Percentiles rank a stretch among this genome's conserved stretches.
Evolutionary conservation across 352 stramenopile species (phyloP).

Genomic region (Nothophytophthora sp.): DNA sequence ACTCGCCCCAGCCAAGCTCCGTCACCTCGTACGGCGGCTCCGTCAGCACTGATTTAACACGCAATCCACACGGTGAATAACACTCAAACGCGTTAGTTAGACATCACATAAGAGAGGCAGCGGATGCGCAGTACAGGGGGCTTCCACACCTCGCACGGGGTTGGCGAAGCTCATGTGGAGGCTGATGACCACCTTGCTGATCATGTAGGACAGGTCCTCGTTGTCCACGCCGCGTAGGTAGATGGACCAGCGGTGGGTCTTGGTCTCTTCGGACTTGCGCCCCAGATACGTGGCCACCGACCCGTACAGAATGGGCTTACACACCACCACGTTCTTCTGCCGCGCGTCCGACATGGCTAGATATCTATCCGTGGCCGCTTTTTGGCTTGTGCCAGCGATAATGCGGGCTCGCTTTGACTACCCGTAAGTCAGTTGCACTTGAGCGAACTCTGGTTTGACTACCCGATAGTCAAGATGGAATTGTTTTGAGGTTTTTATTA

Average conservation of each 20-base stretch:
- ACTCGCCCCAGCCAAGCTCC: slow-evolving; percentile 97
- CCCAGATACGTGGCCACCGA: slow-evolving; percentile 94
- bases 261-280: slow-evolving; percentile 92
- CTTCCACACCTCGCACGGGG: slow-evolving; percentile 83
- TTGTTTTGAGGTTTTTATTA: too few relatives aligned
- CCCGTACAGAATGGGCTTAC: slow-evolving; percentile 95
- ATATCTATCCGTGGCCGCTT: too few relatives aligned
- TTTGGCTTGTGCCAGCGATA: background rate
- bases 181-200: slow-evolving; percentile 98
- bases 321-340: slow-evolving; percentile 84
- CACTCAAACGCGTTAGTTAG: slow-evolving; percentile 1
- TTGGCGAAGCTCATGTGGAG: slow-evolving; percentile 96
- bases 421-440: slow-evolving; percentile 1
- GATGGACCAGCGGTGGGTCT: slow-evolving; percentile 95
- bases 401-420: background rate
- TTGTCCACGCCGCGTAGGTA: slow-evolving; percentile 93
- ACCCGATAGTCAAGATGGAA: slow-evolving; percentile 4
- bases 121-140: too few relatives aligned
- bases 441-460: slow-evolving; percentile 1
- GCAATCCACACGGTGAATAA: slow-evolving; percentile 4
- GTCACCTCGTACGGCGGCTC: slow-evolving; percentile 96
- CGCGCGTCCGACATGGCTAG: slow-evolving; percentile 63
- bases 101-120: too few relatives aligned
- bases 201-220: slow-evolving; percentile 94
- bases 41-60: slow-evolving; percentile 77